phyloP scores from a whole-genome alignment of 176 grass and related monocot species.

The Juncus inflexus region DNA sequence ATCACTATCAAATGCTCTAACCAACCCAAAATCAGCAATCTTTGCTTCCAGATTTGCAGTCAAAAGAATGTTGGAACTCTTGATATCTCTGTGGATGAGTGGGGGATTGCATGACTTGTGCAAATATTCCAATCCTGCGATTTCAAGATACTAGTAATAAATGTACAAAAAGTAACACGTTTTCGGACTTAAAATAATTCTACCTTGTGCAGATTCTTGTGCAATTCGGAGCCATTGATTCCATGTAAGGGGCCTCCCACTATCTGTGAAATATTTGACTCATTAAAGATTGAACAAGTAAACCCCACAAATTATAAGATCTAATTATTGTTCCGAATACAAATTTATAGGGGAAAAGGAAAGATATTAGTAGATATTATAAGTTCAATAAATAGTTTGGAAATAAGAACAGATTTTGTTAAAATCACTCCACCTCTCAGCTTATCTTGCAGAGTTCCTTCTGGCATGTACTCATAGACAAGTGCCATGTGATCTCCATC shows the following conservation, averaged over 20 bases:
- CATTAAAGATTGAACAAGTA: not conserved
- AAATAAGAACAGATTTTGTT: not conserved
- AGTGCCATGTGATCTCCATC: no score
- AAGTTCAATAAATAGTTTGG: not conserved
- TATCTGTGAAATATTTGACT: slow-evolving; percentile 2
- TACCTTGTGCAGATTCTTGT: slow-evolving; percentile 37
- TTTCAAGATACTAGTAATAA: no score
- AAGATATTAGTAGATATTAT: not conserved
- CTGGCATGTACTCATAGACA: no score
- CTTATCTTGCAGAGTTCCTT: no score
- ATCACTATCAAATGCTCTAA: slow-evolving; percentile 5
- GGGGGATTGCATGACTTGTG: slow-evolving; percentile 9
- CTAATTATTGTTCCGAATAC: not conserved
- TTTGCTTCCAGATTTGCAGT: slow-evolving; percentile 25
- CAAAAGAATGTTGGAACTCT: slow-evolving; percentile 16
- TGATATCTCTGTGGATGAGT: no score
- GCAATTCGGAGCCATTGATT: slow-evolving; percentile 29
- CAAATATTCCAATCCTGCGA: slow-evolving; percentile 31
- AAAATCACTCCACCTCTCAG: not conserved
- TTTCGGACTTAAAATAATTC: not conserved
- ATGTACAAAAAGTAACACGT: not conserved
- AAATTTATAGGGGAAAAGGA: not conserved
- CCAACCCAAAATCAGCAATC: no score
- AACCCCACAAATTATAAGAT: not conserved
- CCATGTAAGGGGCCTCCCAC: slow-evolving; percentile 13